Conservation (phyloP, 306 rosid genomes). For the Amphicarpaea edgeworthii region DNA sequence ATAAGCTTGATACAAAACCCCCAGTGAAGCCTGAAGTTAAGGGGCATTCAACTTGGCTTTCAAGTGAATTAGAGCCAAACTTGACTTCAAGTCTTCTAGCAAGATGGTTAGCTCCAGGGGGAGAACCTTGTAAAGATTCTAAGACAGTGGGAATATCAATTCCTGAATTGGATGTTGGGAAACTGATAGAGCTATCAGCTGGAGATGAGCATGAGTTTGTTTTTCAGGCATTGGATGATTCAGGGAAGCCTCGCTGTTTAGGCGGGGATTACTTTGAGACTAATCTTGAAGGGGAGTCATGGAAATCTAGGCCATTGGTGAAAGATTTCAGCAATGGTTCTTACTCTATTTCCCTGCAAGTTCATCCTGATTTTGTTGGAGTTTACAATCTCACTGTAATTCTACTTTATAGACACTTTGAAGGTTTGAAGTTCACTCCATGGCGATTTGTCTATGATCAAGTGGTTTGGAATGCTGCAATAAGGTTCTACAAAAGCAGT, state of each 20-base stretch:
- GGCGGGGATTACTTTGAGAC: slow-evolving; percentile 96
- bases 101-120: slow-evolving; percentile 74
- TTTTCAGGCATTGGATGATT: slow-evolving; percentile 77
- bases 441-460: slow-evolving; percentile 62
- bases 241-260: slow-evolving; percentile 71
- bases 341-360: slow-evolving; percentile 74
- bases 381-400: slow-evolving; percentile 68
- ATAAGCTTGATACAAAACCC: slow-evolving; percentile 27
- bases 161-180: slow-evolving; percentile 64
- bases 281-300: slow-evolving; percentile 83
- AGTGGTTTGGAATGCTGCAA: slow-evolving; percentile 58
- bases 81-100: slow-evolving; percentile 71
- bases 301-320: slow-evolving; percentile 88
- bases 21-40: slow-evolving; percentile 32
- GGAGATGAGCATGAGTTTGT: slow-evolving; percentile 75
- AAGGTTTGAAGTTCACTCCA: slow-evolving; percentile 81
- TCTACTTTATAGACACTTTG: slow-evolving; percentile 76
- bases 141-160: slow-evolving; percentile 63
- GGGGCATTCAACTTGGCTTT: slow-evolving; percentile 60
- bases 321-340: slow-evolving; percentile 85
- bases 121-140: slow-evolving; percentile 76
- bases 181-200: slow-evolving; percentile 62
- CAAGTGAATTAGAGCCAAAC: slow-evolving; percentile 65
- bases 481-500: slow-evolving; percentile 59
- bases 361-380: slow-evolving; percentile 83